Base-by-base conservation (phyloP, 176 grass and related monocot genomes). In the Oryza coarctata region DNA sequence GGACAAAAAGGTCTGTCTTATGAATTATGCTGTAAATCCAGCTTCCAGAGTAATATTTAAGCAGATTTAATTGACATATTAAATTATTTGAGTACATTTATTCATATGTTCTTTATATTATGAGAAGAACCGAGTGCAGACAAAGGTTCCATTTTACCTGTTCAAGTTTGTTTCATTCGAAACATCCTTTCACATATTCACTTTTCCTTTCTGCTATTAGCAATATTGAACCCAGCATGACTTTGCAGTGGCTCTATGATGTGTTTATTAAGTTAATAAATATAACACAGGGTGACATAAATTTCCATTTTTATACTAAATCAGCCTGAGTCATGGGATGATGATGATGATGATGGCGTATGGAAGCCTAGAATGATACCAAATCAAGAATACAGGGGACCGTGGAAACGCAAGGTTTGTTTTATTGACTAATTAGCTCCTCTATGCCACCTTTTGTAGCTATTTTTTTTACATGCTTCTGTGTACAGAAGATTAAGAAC, bases 401-500 rank as follows among this genome's bases (percentile, higher is more conserved):
- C 80, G 74, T 99, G 97, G 97, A 99, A 89, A 83, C 91, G 74
- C 73, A 96, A 96, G 97, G 97, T 99, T 68, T 71, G 79, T 63
- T 80, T 66, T 76, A 33, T 22, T 77, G 64, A 36, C 70, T 84
- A 33, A 36, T 27, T 67, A 80, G 27, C 12, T 45, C 23, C 12
- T 43, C 12, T 1, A 49, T 25, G 31, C 25, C 17, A 71, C 29
- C 33, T 73, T 49, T 65, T 39, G 27, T 83, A 22, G 50, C 29
- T 0, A n/a, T 65, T 69, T 8, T 73, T 66, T 11, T 80, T 2
- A 66, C 41, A 83, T 90, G 33, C 20, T 82, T 38, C 14, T 77
- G 58, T 68, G 64, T 83, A 65, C 93, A 99, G 97, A 99, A 88
- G 87, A 96, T 99, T 87, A 99, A 99, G 91, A 99, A 99, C 41